Evolutionary conservation across 345 rosid genomes (phyloP).

Genomic region (Dipteronia dyeriana): DNA sequence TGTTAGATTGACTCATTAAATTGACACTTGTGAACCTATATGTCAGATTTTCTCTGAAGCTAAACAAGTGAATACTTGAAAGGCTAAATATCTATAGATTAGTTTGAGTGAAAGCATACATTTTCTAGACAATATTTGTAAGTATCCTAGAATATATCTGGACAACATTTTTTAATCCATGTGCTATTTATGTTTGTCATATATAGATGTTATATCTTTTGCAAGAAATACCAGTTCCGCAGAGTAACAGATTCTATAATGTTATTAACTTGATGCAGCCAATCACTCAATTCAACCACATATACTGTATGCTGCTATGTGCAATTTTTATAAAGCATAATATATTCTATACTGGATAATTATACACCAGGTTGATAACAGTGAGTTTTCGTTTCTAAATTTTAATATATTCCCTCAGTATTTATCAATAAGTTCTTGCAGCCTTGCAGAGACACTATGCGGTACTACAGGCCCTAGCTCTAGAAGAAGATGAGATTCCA

Average conservation of each 20-base stretch:
- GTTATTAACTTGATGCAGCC: neutral
- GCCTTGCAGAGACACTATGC: conserved; percentile 95
- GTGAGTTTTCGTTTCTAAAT: neutral
- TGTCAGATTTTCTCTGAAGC: neutral
- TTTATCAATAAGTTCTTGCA: conserved; percentile 35
- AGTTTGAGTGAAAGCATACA: neutral
- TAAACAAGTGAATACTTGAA: neutral
- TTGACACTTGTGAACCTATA: neutral
- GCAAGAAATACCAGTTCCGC: neutral
- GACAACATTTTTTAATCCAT: neutral
- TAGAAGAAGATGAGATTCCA: conserved; percentile 77
- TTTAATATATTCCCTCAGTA: conserved; percentile 3
- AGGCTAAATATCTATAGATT: neutral
- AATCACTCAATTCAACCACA: neutral
- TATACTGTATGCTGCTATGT: neutral
- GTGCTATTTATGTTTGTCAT: neutral
- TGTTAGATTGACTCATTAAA: neutral
- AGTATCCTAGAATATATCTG: neutral
- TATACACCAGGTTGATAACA: neutral
- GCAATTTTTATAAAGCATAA: neutral
- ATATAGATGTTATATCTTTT: neutral
- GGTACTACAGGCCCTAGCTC: conserved; percentile 79
- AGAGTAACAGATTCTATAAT: neutral
- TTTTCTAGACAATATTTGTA: neutral
- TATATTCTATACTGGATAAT: neutral